Evolutionary conservation across 2,329 filamentous ascomycete genomes (phyloP), one percentile per base, ranked within the genome.

Genomic region (Phialemoniopsis sp.): DNA sequence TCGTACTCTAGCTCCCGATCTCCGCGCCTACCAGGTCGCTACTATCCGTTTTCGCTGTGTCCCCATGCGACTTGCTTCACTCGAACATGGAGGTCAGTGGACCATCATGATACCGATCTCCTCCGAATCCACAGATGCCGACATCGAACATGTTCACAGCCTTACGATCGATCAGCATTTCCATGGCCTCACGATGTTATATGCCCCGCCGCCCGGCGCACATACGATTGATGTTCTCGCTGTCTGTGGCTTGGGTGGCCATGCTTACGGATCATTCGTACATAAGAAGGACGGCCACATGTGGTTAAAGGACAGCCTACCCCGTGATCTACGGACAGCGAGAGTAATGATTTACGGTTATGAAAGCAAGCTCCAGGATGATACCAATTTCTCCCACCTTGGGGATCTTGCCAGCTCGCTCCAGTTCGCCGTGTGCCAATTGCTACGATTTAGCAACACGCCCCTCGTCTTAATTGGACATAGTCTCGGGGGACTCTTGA

Each of bases 271-370:
- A n/a, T 41, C 39, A 8, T 41, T 41, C 29, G 34, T 37, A 16
- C 3, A 37, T 29, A 41, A 41, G 19, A 18, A 33, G 13, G 29
- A 37, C 28, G 39, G 34, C 3, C 34, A 41, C n/a, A 41, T 41
- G 39, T 41, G 39, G 39, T 19, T 41, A 29, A 4, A 12, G 5
- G 21, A 29, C 17, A 19, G 17, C 8, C 34, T 41, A 10, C 28
- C 29, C 4, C 10, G n/a, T 26, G 39, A 41, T 14, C 9, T 33
- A 19, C 39, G 34, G 12, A 28, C 16, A 12, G 39, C 39, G 13
- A 41, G 39, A 33, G 34, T 37, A 10, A 37, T 41, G 39, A 41
- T 37, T 21, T 37, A 33, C 19, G 39, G 39, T 14, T 36, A 41
- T 34, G 21, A 32, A 7, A 41, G 34, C 19, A 16, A 17, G 19